Conservation (phyloP, 75 land plant genomes). For the Chamaecyparis obtusa region DNA sequence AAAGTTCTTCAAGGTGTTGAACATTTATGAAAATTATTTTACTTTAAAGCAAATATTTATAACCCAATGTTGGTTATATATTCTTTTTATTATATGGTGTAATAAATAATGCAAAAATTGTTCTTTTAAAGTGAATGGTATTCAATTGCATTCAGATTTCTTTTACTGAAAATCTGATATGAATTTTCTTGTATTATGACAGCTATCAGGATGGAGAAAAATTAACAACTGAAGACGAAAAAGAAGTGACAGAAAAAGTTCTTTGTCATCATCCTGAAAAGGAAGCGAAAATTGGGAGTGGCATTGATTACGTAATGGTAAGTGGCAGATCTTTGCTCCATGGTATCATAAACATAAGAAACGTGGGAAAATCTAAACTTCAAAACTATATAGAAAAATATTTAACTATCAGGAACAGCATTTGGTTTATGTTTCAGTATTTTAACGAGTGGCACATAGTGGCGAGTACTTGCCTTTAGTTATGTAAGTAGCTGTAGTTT, state of each 20-base stretch:
- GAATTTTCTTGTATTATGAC: neutral
- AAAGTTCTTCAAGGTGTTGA: neutral
- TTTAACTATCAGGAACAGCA: neutral
- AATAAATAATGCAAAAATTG: neutral
- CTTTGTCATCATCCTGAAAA: conserved; percentile 27
- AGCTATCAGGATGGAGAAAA: conserved; percentile 17
- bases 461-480: too few species aligned
- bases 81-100: neutral
- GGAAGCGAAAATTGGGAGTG: conserved; percentile 30
- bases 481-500: too few species aligned
- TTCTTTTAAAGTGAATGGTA: neutral
- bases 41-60: neutral
- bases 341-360: neutral
- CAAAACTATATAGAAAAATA: neutral
- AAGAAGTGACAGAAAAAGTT: conserved; percentile 22
- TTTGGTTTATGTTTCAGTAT: neutral
- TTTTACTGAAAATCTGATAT: neutral
- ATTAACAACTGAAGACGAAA: conserved; percentile 14
- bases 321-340: neutral
- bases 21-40: neutral
- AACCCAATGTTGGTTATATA: neutral
- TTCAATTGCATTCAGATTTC: neutral
- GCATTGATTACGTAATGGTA: conserved; percentile 34
- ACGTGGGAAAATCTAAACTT: neutral
- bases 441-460: neutral